phyloP scores from a whole-genome alignment of 2,329 filamentous ascomycete species.

The Ascochyta rabiei region DNA sequence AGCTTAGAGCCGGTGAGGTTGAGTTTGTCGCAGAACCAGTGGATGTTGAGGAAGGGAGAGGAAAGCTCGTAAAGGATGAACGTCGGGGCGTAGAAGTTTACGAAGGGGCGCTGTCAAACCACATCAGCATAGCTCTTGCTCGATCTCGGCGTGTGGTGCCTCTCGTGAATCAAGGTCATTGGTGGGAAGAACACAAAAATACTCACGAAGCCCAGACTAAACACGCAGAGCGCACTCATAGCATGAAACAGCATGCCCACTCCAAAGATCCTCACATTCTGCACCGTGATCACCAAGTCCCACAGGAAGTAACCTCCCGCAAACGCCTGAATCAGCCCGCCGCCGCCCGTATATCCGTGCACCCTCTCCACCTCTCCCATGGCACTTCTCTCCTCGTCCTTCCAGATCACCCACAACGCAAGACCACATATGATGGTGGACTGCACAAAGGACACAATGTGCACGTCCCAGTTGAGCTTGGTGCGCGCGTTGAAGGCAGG shows the following conservation, averaged over 20 bases:
- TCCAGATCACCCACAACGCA: slow-evolving; percentile 73
- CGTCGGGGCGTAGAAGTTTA: slow-evolving; percentile 79
- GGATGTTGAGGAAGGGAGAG: slow-evolving; percentile 83
- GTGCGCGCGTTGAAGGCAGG: slow-evolving; percentile 65
- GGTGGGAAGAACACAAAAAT: neutral
- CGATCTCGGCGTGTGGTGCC: neutral
- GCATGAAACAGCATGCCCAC: slow-evolving; percentile 80
- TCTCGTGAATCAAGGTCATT: neutral
- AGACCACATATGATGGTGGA: slow-evolving; percentile 72
- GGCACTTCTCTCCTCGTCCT: slow-evolving; percentile 68
- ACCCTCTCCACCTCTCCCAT: slow-evolving; percentile 73
- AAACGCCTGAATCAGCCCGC: slow-evolving; percentile 75
- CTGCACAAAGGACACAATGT: slow-evolving; percentile 84
- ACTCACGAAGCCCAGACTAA: slow-evolving; percentile 78
- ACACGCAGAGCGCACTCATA: slow-evolving; percentile 73
- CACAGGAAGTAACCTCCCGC: slow-evolving; percentile 84
- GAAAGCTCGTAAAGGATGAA: slow-evolving; percentile 91
- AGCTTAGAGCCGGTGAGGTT: slow-evolving; percentile 74
- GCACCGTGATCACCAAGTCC: slow-evolving; percentile 74
- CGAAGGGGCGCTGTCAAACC: slow-evolving; percentile 70
- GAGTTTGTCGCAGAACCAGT: slow-evolving; percentile 92
- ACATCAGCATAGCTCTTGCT: neutral
- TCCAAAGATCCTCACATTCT: slow-evolving; percentile 74
- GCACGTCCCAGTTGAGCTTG: slow-evolving; percentile 82
- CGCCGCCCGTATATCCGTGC: slow-evolving; percentile 77